Conservation (phyloP, 371 early-diverging fungal genomes). For the Umbelopsis sp. region DNA sequence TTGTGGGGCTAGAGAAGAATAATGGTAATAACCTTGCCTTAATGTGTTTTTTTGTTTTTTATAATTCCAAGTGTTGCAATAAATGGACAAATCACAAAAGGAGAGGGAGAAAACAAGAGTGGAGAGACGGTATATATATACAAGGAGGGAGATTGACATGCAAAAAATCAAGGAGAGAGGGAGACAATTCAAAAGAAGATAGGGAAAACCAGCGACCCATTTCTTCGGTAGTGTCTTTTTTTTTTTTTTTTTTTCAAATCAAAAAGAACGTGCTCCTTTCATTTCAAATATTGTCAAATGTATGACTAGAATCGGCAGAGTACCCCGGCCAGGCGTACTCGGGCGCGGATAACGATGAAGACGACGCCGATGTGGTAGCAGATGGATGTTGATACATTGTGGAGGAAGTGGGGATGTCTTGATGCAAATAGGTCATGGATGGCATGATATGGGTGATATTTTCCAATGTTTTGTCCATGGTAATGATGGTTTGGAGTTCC, state of each 20-base stretch:
- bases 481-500: slow-evolving; percentile 45
- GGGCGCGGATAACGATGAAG: slow-evolving; percentile 1
- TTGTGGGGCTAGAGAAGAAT: neutral
- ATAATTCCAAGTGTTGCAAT: neutral
- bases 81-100: neutral
- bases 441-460: slow-evolving; percentile 30
- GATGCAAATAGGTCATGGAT: neutral
- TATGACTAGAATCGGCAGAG: neutral
- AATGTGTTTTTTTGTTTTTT: neutral
- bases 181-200: neutral
- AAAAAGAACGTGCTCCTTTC: too few species aligned
- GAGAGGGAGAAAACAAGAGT: neutral
- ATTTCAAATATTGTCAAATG: neutral
- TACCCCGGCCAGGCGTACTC: slow-evolving; percentile 16
- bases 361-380: neutral
- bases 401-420: neutral
- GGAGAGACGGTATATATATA: slow-evolving; percentile 4
- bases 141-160: neutral
- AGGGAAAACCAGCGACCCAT: slow-evolving; percentile 8
- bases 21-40: too few species aligned
- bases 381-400: neutral
- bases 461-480: slow-evolving; percentile 37
- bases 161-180: neutral
- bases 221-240: neutral
- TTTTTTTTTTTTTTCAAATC: too few species aligned